Evolutionary conservation across 2,329 filamentous ascomycete species (phyloP).

Genomic region (Zymoseptoria brevis): DNA sequence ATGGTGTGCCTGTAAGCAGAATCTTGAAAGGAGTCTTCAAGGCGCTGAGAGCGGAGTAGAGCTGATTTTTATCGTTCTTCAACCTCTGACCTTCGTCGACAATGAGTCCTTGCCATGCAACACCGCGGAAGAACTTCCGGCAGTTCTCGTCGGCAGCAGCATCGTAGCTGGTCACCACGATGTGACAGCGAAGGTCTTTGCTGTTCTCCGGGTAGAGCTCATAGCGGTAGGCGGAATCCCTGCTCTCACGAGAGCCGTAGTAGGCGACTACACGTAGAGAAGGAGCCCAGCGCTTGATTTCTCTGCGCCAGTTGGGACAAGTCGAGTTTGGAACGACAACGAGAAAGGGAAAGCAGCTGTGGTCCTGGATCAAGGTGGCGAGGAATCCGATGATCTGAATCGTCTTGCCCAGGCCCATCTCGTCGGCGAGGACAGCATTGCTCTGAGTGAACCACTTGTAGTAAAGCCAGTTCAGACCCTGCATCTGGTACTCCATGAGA

Average conservation of each 20-base stretch:
- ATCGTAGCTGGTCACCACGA: slow-evolving; percentile 93
- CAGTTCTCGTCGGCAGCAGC: slow-evolving; percentile 68
- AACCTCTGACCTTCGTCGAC: slow-evolving; percentile 93
- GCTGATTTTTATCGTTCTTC: slow-evolving; percentile 80
- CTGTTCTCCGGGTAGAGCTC: slow-evolving; percentile 69
- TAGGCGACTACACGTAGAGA: slow-evolving; percentile 83
- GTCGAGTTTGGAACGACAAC: slow-evolving; percentile 92
- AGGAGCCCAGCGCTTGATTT: slow-evolving; percentile 91
- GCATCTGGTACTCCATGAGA: slow-evolving; percentile 87
- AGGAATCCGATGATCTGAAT: slow-evolving; percentile 85
- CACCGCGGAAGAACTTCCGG: slow-evolving; percentile 55
- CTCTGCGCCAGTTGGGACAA: slow-evolving; percentile 93
- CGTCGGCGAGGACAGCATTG: slow-evolving; percentile 88
- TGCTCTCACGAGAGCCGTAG: slow-evolving; percentile 67
- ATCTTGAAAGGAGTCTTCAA: slow-evolving; percentile 77
- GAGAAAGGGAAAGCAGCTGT: slow-evolving; percentile 81
- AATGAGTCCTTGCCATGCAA: slow-evolving; percentile 80
- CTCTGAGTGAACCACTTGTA: slow-evolving; percentile 76
- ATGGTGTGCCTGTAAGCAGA: slow-evolving; percentile 76
- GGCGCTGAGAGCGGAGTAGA: slow-evolving; percentile 66
- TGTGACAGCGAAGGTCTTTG: slow-evolving; percentile 71
- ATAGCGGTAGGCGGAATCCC: slow-evolving; percentile 68
- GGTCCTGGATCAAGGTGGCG: slow-evolving; percentile 54
- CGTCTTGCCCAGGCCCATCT: slow-evolving; percentile 97
- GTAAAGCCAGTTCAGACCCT: slow-evolving; percentile 91